A percentile compares a stretch with the other conserved stretches of the same genome.
Conservation (phyloP, 352 stramenopile species). For the Pythium phragmiticola region DNA sequence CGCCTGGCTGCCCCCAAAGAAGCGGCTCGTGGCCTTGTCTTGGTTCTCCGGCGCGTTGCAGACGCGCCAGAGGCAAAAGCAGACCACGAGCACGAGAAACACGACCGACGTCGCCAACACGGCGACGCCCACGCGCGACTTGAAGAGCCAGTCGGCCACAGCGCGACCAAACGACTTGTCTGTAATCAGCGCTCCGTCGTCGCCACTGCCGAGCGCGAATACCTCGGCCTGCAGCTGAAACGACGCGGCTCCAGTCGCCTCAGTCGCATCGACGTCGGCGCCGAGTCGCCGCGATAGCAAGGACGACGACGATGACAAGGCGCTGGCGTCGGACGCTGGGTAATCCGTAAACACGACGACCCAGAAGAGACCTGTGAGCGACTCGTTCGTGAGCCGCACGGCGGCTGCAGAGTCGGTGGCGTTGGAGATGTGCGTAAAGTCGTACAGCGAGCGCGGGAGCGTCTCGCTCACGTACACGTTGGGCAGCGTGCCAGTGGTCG, state of each 20-base stretch:
- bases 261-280: not conserved
- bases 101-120: conserved; percentile 48
- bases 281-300: not conserved
- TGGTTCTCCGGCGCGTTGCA: conserved; percentile 64
- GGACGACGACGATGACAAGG: not conserved
- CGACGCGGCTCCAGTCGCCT: conserved; percentile 15
- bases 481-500: conserved; percentile 26
- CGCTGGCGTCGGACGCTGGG: conserved; percentile 11
- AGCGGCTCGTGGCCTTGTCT: conserved; percentile 30
- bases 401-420: conserved; percentile 24
- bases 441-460: conserved; percentile 66
- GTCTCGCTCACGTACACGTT: conserved; percentile 76
- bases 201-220: conserved; percentile 31
- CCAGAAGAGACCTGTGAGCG: conserved; percentile 68
- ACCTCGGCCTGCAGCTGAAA: conserved; percentile 49
- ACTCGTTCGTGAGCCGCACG: conserved; percentile 47
- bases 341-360: conserved; percentile 73
- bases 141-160: conserved; percentile 53
- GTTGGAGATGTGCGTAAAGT: conserved; percentile 67
- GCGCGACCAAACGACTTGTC: conserved; percentile 45
- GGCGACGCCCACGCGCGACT: conserved; percentile 38
- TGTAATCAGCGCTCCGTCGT: conserved; percentile 35
- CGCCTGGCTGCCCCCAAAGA: conserved; percentile 13
- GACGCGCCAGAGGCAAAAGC: conserved; percentile 59
- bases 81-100: conserved; percentile 38